A percentile compares a stretch with the other conserved stretches of the same genome.
Conservation (phyloP, 2,329 filamentous ascomycete genomes). For the Aspergillus vadensis region DNA sequence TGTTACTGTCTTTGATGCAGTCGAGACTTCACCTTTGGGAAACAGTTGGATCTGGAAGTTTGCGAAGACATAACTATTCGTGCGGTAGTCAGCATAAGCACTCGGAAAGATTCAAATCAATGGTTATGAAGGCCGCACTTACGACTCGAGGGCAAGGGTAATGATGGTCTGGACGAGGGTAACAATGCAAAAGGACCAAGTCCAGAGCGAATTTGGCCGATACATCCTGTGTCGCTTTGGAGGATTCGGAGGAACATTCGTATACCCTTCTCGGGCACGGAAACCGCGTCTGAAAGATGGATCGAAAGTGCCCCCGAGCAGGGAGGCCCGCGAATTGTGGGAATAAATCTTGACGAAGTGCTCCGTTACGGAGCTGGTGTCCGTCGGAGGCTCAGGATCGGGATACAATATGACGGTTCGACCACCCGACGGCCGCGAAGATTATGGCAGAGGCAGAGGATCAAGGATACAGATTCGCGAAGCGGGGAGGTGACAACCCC, state of each 20-base stretch:
- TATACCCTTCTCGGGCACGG: conserved; percentile 56
- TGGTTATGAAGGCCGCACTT: conserved; percentile 43
- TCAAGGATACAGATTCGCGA: conserved; percentile 1
- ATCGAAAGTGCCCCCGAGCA: conserved; percentile 60
- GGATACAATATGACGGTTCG: conserved; percentile 38
- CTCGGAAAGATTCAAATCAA: neutral
- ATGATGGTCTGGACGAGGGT: conserved; percentile 76
- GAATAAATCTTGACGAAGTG: conserved; percentile 56
- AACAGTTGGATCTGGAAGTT: conserved; percentile 68
- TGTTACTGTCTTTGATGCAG: conserved; percentile 69
- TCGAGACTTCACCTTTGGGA: conserved; percentile 44
- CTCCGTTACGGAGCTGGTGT: conserved; percentile 43
- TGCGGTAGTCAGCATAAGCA: conserved; percentile 14
- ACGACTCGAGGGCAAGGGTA: conserved; percentile 84
- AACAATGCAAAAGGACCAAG: conserved; percentile 77
- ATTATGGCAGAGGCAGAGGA: neutral
- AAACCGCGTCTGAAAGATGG: conserved; percentile 54
- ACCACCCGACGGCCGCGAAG: conserved; percentile 33
- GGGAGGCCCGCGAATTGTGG: conserved; percentile 60
- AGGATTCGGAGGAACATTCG: conserved; percentile 39
- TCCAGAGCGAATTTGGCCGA: conserved; percentile 82
- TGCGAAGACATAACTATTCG: conserved; percentile 78
- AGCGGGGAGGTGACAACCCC: conserved; percentile 10
- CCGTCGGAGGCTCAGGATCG: conserved; percentile 25
- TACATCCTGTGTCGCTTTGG: conserved; percentile 60